Conservation (phyloP, 2,329 filamentous ascomycete species). For the Aspergillaceae sp. region DNA sequence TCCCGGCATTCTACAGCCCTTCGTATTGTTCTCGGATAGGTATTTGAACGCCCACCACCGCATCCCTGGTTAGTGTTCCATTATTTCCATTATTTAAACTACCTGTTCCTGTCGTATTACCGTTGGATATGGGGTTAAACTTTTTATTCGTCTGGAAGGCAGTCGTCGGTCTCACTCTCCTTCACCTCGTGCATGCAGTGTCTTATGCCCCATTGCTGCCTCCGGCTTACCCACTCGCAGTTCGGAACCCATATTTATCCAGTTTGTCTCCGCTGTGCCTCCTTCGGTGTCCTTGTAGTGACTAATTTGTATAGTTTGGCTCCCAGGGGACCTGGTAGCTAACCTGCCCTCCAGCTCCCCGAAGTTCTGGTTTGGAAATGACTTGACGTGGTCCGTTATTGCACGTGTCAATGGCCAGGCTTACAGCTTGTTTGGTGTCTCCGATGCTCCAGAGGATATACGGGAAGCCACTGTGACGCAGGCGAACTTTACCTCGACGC, state of each 20-base stretch:
- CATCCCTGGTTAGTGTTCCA: background rate
- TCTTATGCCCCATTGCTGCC: constrained; percentile 11
- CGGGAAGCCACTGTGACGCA: constrained; percentile 21
- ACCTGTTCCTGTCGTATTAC: no score
- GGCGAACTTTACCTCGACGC: constrained; percentile 31
- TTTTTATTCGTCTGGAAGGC: no score
- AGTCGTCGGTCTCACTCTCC: background rate
- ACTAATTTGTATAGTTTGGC: constrained; percentile 23
- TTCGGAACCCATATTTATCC: constrained; percentile 33
- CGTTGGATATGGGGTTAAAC: no score
- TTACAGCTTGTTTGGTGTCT: constrained; percentile 33
- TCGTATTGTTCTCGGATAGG: background rate
- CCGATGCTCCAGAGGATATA: constrained; percentile 14
- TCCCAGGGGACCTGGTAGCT: constrained; percentile 27
- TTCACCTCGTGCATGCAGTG: constrained; percentile 8
- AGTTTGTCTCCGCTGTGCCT: constrained; percentile 7
- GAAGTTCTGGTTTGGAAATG: constrained; percentile 33
- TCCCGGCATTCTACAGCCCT: background rate
- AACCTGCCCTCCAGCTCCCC: constrained; percentile 25
- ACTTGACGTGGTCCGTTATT: constrained; percentile 31
- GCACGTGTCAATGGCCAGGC: constrained; percentile 29
- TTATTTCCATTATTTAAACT: no score
- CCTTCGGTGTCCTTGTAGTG: background rate
- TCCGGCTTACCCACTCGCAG: constrained; percentile 34
- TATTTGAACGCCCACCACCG: background rate